Base-by-base conservation (phyloP, 306 rosid species). In the Canavalia ensiformis region DNA sequence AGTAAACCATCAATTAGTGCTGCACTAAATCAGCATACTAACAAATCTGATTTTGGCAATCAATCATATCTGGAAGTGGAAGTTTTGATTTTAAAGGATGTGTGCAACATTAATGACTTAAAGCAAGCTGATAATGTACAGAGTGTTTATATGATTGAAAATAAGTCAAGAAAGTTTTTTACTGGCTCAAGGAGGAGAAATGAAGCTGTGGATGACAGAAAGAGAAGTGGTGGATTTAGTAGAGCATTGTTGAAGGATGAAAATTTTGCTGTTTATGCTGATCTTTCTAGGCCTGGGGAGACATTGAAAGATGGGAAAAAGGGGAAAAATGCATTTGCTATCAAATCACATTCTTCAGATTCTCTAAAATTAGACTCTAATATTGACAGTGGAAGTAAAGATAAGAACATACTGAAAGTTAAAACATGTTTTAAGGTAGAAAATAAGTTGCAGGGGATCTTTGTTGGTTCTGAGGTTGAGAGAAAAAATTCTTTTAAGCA, bases 161-260 rank as follows among this genome's bases (percentile, higher is more conserved):
- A 81, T 83, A 88, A 86, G 79, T 77, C 69, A 25, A 86, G 75
- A 75, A 89, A 87, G 82, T 80, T 68, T 62, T 90, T 74, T 78
- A 75, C 76, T 84, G 87, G 65, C 76, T 72, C 83, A 54, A 90
- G 81, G 76, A 47, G 68, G 77, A 87, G 82, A 84, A 82, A 64
- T 12, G 90, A 74, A 68, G 84, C 45, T 77, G 83, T 81, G 6
- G 79, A 78, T 55, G 90, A 77, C 71, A 84, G 65, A 74, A 85
- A 73, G 51, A 88, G 83, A 78, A 78, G 54, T n/a, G 77, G 79
- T 58, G 72, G 57, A 69, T 74, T 85, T 72, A 68, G 72, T 79
- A 65, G 51, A 72, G 55, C 81, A 67, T 56, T 68, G 59, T 74
- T 71, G 49, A 94, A 88, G 86, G 88, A 57, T 25, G 87, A 76